Evolutionary conservation across 805 yeast genomes (phyloP).

Genomic region (Candida rishiriensis): DNA sequence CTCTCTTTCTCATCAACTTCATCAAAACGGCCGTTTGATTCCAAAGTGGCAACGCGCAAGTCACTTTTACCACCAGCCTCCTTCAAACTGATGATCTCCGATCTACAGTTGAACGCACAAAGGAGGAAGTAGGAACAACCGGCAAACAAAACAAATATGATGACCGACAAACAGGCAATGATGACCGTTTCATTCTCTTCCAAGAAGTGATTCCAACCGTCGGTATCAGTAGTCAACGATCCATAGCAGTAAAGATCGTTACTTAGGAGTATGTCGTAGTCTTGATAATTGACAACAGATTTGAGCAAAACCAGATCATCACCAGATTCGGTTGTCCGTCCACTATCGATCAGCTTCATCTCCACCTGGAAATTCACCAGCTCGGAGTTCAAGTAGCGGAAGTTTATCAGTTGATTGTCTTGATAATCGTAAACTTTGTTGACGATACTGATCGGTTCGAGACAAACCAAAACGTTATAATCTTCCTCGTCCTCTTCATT

Average conservation of each 20-base stretch:
- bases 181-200: constrained; percentile 9
- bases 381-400: constrained; percentile 10
- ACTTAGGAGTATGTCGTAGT: constrained; percentile 6
- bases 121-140: constrained; percentile 1
- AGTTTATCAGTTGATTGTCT: constrained; percentile 11
- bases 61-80: neutral
- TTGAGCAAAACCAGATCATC: constrained; percentile 1
- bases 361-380: constrained; percentile 8
- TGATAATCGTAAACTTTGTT: constrained; percentile 16
- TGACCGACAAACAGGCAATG: constrained; percentile 7
- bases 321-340: neutral
- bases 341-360: constrained; percentile 2
- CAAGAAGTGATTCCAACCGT: constrained; percentile 7
- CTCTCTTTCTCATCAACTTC: constrained; percentile 13
- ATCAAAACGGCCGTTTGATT: neutral
- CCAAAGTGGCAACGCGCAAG: neutral
- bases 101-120: constrained; percentile 5
- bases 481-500: neutral
- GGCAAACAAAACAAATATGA: constrained; percentile 6
- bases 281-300: constrained; percentile 8
- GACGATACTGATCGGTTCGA: constrained; percentile 8
- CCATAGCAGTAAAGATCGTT: constrained; percentile 7
- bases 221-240: neutral
- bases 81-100: constrained; percentile 3
- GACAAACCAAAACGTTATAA: constrained; percentile 1